phyloP scores from a whole-genome alignment of 441 rosid species.

The Theobroma grandiflorum region DNA sequence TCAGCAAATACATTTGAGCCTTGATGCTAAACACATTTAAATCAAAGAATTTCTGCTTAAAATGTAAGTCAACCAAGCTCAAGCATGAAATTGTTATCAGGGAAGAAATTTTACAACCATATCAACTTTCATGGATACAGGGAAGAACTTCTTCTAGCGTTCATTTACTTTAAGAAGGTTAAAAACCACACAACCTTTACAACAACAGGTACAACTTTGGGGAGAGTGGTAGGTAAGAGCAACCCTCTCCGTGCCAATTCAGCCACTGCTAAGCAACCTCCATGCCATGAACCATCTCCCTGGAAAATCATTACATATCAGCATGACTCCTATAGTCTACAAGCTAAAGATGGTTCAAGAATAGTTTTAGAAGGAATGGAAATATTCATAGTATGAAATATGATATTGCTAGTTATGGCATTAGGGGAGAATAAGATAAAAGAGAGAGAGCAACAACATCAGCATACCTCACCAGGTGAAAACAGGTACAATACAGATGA shows the following conservation, averaged over 20 bases:
- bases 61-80: neutral
- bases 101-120: constrained; percentile 1
- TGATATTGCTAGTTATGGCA: neutral
- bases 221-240: constrained; percentile 88
- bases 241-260: constrained; percentile 95
- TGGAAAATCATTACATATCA: constrained; percentile 44
- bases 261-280: constrained; percentile 97
- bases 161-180: constrained; percentile 3
- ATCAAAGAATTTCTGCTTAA: neutral
- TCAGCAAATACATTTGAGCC: constrained; percentile 21
- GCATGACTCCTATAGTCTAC: constrained; percentile 18
- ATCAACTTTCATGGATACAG: neutral
- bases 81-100: neutral
- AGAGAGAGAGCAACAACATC: constrained; percentile 22
- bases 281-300: constrained; percentile 99
- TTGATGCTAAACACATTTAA: neutral
- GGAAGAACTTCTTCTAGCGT: neutral
- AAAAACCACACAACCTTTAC: constrained; percentile 67
- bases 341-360: constrained; percentile 10
- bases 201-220: constrained; percentile 84
- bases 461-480: constrained; percentile 87
- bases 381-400: neutral
- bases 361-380: constrained; percentile 1
- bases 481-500: constrained; percentile 88
- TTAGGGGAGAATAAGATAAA: neutral